Evolutionary conservation across 1,284 basidiomycete genomes (phyloP).

Genomic region (Sanghuangporus baumii): DNA sequence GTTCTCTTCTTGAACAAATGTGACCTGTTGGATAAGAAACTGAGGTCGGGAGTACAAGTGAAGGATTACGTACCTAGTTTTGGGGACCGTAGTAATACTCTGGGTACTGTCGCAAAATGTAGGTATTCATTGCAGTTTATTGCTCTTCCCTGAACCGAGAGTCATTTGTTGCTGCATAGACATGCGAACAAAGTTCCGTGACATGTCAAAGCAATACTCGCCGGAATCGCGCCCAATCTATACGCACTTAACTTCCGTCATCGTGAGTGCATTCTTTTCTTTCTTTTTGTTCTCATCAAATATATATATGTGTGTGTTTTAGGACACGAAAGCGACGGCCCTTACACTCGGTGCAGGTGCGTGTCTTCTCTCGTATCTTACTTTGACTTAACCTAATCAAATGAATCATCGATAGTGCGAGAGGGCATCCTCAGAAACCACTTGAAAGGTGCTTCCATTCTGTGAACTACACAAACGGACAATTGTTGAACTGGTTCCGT

Average conservation of each 20-base stretch:
- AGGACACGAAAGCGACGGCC: constrained; percentile 69
- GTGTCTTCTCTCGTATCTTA: background rate
- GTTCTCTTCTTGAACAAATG: constrained; percentile 80
- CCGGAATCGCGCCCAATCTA: constrained; percentile 65
- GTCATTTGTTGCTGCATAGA: constrained; percentile 35
- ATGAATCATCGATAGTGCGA: constrained; percentile 29
- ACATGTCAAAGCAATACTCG: constrained; percentile 73
- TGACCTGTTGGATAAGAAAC: constrained; percentile 64
- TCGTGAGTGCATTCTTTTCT: constrained; percentile 40
- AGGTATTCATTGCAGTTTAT: constrained; percentile 15
- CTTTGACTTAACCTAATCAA: background rate
- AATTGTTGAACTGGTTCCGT: background rate
- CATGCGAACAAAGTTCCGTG: constrained; percentile 68
- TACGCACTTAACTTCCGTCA: constrained; percentile 68
- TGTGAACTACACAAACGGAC: constrained; percentile 26
- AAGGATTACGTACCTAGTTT: constrained; percentile 67
- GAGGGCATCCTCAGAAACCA: constrained; percentile 50
- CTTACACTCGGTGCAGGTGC: constrained; percentile 55
- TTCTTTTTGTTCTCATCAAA: background rate
- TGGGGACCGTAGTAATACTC: constrained; percentile 63
- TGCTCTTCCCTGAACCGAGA: background rate
- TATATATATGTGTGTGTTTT: constrained; percentile 7
- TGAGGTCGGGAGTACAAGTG: constrained; percentile 54
- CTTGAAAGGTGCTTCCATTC: constrained; percentile 46
- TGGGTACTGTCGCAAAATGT: constrained; percentile 71